Evolutionary conservation across 352 stramenopile genomes (phyloP), one percentile per base, ranked within the genome.

Genomic region (Phytophthora citricola): DNA sequence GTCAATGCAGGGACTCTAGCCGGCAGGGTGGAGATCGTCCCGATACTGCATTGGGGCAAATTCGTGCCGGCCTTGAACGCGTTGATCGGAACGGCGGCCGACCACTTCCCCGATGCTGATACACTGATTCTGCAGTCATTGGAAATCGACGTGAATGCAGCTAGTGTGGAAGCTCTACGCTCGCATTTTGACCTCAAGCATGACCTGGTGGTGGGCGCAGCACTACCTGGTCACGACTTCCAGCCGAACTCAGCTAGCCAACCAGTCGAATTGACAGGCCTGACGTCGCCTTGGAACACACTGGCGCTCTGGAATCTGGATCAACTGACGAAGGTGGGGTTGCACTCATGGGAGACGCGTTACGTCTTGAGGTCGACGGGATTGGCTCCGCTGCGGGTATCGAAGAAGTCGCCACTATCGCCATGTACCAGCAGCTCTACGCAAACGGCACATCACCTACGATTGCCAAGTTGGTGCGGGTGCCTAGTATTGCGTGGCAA

Each of bases 11-110:
- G 63, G 53, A 56, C 24, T 17, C 31, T 75, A 29, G 8, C 27
- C 2, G 41, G 48, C 6, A 73, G 71, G 12, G 70, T 96, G 15
- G 52, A 83, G 46, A 72, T 99, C 34, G 68, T 99, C n/a, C 84
- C 93, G 14, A 91, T 99, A 36, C 87, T 91, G 45, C 89, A 97
- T 43, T 99, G 97, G 97, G 95, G 93, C 17, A 87, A 90, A 54
- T 99, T 99, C 58, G 84, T 98, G 34, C 94, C 95, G n/a, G 96
- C 95, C 11, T 70, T 99, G 17, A 99, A 99, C 72, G 95, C 95
- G 22, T 79, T 98, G 32, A 66, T 98, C 2, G 63, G 58, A 2
- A 92, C 84, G n/a, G 84, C 92, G 2, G 69, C 79, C 4, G 81
- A 79, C n/a, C 53, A 54, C 58, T 91, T 90, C 59, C 84, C 79